Percentiles rank a stretch among this genome's conserved stretches.
These are phyloP conservation scores for Diversispora epigaea DNA, from an alignment of 192 early-diverging fungal genomes.

Conservation along the genomic window DNA sequence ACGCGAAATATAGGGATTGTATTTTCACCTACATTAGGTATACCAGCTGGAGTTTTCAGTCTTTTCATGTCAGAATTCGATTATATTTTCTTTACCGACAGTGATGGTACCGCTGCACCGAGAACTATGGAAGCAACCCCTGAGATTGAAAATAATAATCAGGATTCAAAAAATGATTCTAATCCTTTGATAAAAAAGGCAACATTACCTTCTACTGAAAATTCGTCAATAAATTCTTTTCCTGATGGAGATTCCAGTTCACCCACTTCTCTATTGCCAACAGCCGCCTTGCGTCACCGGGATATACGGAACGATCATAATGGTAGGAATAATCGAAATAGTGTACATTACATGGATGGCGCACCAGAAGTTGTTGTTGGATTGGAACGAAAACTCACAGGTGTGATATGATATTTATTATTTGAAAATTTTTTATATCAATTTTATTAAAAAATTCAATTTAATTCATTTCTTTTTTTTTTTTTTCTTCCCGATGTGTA, in stretches of 20 bases:
- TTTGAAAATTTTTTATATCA: background rate
- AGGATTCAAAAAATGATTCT: background rate
- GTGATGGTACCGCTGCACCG: constrained; percentile 49
- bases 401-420: constrained; percentile 2
- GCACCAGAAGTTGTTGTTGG: constrained; percentile 44
- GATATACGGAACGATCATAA: constrained; percentile 31
- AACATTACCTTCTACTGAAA: background rate
- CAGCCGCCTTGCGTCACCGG: background rate
- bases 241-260: background rate
- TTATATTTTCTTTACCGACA: constrained; percentile 77
- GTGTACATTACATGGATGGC: constrained; percentile 47
- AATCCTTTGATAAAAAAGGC: background rate
- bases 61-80: constrained; percentile 90
- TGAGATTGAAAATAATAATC: background rate
- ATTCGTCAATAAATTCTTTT: too few relatives aligned
- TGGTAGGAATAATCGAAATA: constrained; percentile 48
- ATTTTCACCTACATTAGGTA: constrained; percentile 90
- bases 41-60: constrained; percentile 91
- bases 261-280: constrained; percentile 9
- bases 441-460: background rate
- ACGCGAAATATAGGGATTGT: constrained; percentile 95
- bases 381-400: constrained; percentile 41
- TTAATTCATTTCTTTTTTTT: background rate
- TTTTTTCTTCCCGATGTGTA: background rate
- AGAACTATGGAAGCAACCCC: constrained; percentile 13